Conservation (phyloP, 371 early-diverging fungal species). For the Saksenaea vasiformis region DNA sequence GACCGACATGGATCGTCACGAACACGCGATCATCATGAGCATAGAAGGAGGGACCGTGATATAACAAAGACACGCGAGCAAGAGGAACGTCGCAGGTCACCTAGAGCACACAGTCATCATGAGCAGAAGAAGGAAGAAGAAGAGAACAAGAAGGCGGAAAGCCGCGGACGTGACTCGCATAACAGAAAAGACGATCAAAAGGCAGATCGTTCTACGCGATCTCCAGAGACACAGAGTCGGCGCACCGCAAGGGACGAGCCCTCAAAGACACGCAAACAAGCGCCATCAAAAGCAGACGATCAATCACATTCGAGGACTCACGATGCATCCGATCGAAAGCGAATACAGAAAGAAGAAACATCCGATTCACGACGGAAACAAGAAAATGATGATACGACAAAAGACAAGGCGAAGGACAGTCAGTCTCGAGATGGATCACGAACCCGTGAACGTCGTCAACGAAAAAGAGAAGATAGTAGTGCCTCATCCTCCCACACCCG, state of each 20-base stretch:
- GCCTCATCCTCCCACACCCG: background rate
- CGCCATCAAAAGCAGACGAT: too few species aligned
- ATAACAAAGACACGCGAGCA: background rate
- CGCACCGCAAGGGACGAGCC: too few species aligned
- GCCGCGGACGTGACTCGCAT: too few species aligned
- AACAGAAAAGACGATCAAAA: too few species aligned
- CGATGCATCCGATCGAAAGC: too few species aligned
- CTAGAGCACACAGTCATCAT: background rate
- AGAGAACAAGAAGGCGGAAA: too few species aligned
- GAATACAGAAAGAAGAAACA: background rate
- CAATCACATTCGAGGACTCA: too few species aligned
- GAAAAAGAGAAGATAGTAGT: background rate
- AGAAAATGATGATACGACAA: background rate
- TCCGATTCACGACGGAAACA: background rate
- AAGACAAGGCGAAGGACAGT: background rate
- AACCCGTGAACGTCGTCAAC: background rate
- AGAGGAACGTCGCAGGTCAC: background rate
- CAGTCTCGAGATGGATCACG: background rate
- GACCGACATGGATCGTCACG: background rate
- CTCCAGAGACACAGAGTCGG: too few species aligned
- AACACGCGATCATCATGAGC: background rate
- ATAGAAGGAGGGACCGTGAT: background rate
- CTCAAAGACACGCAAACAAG: too few species aligned
- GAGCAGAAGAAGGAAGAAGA: background rate
- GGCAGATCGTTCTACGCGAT: too few species aligned